A percentile compares a stretch with the other conserved stretches of the same genome.
Evolutionary conservation across 345 rosid species (phyloP).

Genomic region (Erodium maritimum): DNA sequence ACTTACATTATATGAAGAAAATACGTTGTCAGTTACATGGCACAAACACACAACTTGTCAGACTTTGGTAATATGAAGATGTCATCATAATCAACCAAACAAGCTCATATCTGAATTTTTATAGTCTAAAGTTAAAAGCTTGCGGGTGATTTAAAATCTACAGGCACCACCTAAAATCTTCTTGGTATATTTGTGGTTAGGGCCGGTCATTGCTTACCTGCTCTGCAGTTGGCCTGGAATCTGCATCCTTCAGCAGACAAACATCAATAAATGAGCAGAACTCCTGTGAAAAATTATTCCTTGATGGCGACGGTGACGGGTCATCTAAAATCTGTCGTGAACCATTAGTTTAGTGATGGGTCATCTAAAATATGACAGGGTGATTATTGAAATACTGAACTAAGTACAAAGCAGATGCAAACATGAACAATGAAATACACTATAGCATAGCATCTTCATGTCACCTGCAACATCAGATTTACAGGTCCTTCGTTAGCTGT

Average conservation of each 20-base stretch:
- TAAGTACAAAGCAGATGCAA: conserved; percentile 3
- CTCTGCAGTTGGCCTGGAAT: conserved; percentile 81
- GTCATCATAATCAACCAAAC: neutral
- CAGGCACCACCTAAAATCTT: neutral
- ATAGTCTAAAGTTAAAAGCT: neutral
- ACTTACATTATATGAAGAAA: neutral
- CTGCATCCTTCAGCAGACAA: conserved; percentile 77
- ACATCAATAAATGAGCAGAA: conserved; percentile 84
- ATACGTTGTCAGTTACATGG: too few relatives aligned
- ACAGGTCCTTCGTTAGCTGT: conserved; percentile 80
- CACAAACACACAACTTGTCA: too few relatives aligned
- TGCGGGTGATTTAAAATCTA: neutral
- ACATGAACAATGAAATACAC: neutral
- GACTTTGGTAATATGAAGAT: neutral
- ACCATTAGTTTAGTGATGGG: conserved; percentile 5
- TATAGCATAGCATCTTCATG: conserved; percentile 2
- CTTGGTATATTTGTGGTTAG: neutral
- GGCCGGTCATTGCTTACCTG: conserved; percentile 37
- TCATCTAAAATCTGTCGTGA: conserved; percentile 74
- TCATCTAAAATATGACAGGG: neutral
- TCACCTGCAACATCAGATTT: conserved; percentile 93
- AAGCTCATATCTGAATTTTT: neutral
- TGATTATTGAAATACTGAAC: neutral
- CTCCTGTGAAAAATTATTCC: conserved; percentile 56
- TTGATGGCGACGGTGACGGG: conserved; percentile 79